Base-by-base conservation (phyloP, 1,139 yeast genomes). In the Chernovozyma aurita region DNA sequence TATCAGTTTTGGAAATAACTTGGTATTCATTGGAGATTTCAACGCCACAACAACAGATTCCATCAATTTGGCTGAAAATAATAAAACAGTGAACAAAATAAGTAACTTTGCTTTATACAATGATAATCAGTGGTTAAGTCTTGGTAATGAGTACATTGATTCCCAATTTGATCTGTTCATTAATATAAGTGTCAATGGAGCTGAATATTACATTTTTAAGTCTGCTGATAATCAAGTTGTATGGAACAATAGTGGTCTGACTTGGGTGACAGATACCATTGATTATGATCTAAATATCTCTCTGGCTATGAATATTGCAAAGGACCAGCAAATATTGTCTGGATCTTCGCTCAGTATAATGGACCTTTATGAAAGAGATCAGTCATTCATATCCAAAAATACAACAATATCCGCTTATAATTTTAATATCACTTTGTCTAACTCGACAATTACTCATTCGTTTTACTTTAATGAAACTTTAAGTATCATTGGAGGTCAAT, bases 401-500 rank as follows among this genome's bases (percentile, higher is more conserved):
- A 49, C 47, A 14, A 55, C 34, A 8, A 20, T 68, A 31, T 43
- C 48, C 5, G 40, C 44, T 4, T 65, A 49, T 38, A 49, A 57
- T 25, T 46, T 65, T 31, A 43, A 50, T 17, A 44, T 64, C 8
- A 32, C 45, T 7, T 41, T 40, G n/a, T 39, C 40, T 6, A 33
- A 35, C 12, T 82, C 81, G 18, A 53, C 32, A 9, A 76, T 83
- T 16, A 39, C 52, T 12, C 41, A 50, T 4, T 60, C 74, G 0
- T 64, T 49, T 41, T 63, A 58, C 36, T 63, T 82, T 29, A 80
- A 81, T 48, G 61, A 61, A 16, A 52, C 78, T 0, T 43, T 72
- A 4, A 64, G 80, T 35, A 70, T 76, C 1, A 48, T 82, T 33
- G 88, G 84, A 13, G 76, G 76, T 4, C 46, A 48, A n/a, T 69